Conservation (phyloP, 805 yeast species). For the Suhomyces pyralidae region DNA sequence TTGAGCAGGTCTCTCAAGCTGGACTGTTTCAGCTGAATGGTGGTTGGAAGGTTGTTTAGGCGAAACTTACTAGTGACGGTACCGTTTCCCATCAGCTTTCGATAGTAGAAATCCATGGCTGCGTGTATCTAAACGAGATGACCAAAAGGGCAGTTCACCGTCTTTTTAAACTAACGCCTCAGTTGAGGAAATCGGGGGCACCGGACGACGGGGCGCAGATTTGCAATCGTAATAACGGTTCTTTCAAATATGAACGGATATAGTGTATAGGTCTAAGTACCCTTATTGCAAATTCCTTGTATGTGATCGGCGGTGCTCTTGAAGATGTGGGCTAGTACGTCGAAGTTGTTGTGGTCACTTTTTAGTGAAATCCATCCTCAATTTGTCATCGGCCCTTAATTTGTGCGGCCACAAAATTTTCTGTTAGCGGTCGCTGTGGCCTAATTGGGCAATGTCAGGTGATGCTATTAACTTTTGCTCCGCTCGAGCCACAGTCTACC, state of each 20-base stretch:
- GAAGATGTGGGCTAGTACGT: background rate
- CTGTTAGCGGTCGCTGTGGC: slow-evolving; percentile 9
- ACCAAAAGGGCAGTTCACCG: background rate
- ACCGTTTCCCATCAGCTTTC: slow-evolving; percentile 39
- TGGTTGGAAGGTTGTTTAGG: slow-evolving; percentile 10
- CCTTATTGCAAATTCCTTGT: background rate
- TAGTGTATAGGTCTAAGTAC: background rate
- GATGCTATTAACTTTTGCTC: slow-evolving; percentile 1
- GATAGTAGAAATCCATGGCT: slow-evolving; percentile 35
- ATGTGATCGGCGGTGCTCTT: background rate
- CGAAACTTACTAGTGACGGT: slow-evolving; percentile 37
- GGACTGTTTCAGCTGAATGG: slow-evolving; percentile 18
- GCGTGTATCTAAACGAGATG: background rate
- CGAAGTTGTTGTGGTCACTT: background rate
- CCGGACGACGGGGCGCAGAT: background rate
- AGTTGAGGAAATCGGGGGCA: background rate
- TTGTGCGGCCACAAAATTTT: slow-evolving; percentile 6
- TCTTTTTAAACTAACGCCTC: background rate
- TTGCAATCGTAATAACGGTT: background rate
- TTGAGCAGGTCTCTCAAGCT: slow-evolving; percentile 11
- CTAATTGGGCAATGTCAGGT: slow-evolving; percentile 11
- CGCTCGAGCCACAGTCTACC: background rate
- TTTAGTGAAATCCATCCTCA: background rate
- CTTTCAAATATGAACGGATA: background rate
- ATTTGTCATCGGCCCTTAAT: slow-evolving; percentile 8